Percentiles rank a stretch among this genome's conserved stretches.
Evolutionary conservation across 1,284 basidiomycete species (phyloP).

Genomic region (Boletus nobilissimus): DNA sequence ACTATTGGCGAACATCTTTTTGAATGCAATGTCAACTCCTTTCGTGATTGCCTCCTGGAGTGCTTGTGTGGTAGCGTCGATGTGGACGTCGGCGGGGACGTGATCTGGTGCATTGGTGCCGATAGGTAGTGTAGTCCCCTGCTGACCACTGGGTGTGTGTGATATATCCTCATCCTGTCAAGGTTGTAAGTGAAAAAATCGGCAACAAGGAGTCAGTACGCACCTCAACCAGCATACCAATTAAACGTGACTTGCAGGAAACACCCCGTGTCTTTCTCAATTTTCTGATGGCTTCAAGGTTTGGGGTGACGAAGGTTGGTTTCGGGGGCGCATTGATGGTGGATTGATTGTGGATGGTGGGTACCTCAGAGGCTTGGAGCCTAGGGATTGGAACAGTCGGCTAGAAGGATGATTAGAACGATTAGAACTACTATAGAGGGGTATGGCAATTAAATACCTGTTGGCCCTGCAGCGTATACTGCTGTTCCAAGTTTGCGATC

Average conservation of each 20-base stretch:
- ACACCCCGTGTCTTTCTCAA: background rate
- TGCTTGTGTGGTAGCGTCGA: background rate
- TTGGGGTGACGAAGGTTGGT: background rate
- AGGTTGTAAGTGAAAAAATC: background rate
- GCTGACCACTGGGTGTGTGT: no score
- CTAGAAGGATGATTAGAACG: no score
- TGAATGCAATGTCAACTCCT: background rate
- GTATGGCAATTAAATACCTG: no score
- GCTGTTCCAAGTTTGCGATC: background rate
- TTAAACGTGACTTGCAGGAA: background rate
- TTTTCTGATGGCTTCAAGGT: conserved; percentile 15
- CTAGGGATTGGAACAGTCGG: no score
- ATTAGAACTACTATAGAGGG: no score
- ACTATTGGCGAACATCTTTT: background rate
- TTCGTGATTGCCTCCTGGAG: background rate
- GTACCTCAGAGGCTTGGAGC: no score
- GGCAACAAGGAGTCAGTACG: no score
- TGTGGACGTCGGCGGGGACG: no score
- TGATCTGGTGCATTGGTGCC: background rate
- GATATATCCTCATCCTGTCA: background rate
- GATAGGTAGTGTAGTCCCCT: no score
- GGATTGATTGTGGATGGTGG: no score
- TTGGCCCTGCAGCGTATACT: background rate
- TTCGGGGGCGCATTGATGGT: background rate
- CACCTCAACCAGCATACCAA: background rate